These are phyloP conservation scores for Gossypium thurberi DNA, from an alignment of 345 rosid genomes.

Conservation along the genomic window DNA sequence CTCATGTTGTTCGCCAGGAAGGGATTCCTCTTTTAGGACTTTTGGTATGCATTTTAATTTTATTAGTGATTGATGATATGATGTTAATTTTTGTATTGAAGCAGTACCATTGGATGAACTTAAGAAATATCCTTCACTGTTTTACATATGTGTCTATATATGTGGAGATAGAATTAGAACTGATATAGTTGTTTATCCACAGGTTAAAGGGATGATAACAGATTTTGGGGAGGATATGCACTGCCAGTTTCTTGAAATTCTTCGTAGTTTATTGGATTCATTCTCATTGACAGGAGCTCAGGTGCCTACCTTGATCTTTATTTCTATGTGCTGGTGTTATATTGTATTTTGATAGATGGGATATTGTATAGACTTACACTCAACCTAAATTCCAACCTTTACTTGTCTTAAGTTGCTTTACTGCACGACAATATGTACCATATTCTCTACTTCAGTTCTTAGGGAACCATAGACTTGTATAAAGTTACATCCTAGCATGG, in stretches of 20 bases:
- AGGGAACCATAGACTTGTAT: not conserved
- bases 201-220: constrained; percentile 96
- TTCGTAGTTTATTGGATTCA: constrained; percentile 91
- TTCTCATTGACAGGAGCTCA: constrained; percentile 68
- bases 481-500: not conserved
- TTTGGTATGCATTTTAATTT: constrained; percentile 50
- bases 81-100: not conserved
- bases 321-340: not conserved
- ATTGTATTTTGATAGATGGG: not conserved
- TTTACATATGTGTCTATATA: too few species aligned
- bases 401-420: not conserved
- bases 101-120: not conserved
- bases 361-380: not conserved
- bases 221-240: constrained; percentile 95
- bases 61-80: not conserved
- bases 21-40: constrained; percentile 79
- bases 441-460: not conserved
- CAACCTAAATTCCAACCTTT: not conserved
- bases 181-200: constrained; percentile 17
- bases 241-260: constrained; percentile 96
- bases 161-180: constrained; percentile 2
- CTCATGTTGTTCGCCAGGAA: constrained; percentile 62
- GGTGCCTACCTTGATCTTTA: constrained; percentile 32
- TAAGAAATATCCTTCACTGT: not conserved
- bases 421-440: not conserved